Conservation (phyloP, 2,329 filamentous ascomycete species). For the Neopestalotiopsis sp. region DNA sequence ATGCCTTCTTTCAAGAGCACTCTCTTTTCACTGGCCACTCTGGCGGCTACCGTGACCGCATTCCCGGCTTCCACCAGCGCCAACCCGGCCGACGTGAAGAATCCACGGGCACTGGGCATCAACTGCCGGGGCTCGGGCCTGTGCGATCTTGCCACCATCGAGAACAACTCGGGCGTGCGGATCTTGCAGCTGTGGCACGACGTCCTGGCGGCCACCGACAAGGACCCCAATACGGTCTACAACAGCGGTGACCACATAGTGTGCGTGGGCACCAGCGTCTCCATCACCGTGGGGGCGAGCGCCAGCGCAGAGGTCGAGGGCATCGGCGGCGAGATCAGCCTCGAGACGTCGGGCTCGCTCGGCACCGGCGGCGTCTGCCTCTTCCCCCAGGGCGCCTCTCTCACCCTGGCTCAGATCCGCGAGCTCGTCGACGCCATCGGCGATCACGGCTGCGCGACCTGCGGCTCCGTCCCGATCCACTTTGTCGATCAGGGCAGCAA, state of each 20-base stretch:
- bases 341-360: conserved; percentile 16
- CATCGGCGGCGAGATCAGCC: conserved; percentile 21
- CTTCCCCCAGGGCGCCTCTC: conserved; percentile 25
- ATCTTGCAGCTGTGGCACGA: conserved; percentile 25
- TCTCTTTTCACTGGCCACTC: not conserved
- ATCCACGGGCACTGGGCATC: conserved; percentile 25
- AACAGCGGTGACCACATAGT: conserved; percentile 27
- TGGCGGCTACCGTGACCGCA: not conserved
- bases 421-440: conserved; percentile 24
- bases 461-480: conserved; percentile 26
- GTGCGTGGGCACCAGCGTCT: conserved; percentile 24
- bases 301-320: conserved; percentile 21
- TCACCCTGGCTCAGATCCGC: conserved; percentile 24
- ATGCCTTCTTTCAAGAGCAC: conserved; percentile 10
- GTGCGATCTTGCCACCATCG: conserved; percentile 23
- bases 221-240: conserved; percentile 23
- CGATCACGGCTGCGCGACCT: conserved; percentile 25
- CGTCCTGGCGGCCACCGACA: conserved; percentile 21
- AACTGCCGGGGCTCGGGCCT: conserved; percentile 29
- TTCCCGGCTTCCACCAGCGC: conserved; percentile 10
- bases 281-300: conserved; percentile 23
- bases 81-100: conserved; percentile 20
- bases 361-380: conserved; percentile 26
- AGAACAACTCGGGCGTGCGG: conserved; percentile 20
- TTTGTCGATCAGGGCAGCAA: conserved; percentile 26